These are phyloP conservation scores for Nigrospora sphaerica DNA, from an alignment of 2,329 filamentous ascomycete genomes.

Conservation along the genomic window DNA sequence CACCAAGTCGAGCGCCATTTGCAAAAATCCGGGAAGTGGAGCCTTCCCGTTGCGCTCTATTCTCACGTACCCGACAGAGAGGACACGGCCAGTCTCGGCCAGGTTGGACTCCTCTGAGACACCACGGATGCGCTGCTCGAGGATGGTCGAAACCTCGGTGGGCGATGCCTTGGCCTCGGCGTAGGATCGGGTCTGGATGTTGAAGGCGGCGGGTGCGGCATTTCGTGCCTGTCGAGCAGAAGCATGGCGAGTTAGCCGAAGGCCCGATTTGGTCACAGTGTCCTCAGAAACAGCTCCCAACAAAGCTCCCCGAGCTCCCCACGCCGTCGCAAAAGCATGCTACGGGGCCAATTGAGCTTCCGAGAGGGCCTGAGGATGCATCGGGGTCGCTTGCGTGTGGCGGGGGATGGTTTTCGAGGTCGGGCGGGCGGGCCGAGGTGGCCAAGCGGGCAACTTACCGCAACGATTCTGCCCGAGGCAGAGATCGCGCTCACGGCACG, in stretches of 20 bases:
- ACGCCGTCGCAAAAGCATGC: slow-evolving; percentile 15
- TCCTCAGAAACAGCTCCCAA: slow-evolving; percentile 21
- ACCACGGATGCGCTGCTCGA: slow-evolving; percentile 98
- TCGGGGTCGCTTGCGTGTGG: slow-evolving; percentile 28
- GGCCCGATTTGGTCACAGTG: slow-evolving; percentile 1
- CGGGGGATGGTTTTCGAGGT: slow-evolving; percentile 38
- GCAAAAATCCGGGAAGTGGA: too few relatives aligned
- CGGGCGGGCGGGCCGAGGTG: slow-evolving; percentile 23
- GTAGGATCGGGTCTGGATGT: slow-evolving; percentile 77
- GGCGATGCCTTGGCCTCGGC: slow-evolving; percentile 92
- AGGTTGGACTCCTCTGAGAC: slow-evolving; percentile 94
- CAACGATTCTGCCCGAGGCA: slow-evolving; percentile 83
- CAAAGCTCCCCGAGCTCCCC: slow-evolving; percentile 30
- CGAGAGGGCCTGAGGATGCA: slow-evolving; percentile 17
- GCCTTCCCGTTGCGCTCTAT: neutral
- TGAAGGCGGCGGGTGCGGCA: slow-evolving; percentile 72
- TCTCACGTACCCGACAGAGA: slow-evolving; percentile 89
- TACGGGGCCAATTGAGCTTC: slow-evolving; percentile 33
- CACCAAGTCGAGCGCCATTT: too few relatives aligned
- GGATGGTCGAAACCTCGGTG: slow-evolving; percentile 98
- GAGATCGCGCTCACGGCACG: slow-evolving; percentile 91
- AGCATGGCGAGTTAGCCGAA: slow-evolving; percentile 31
- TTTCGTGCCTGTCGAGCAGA: slow-evolving; percentile 64
- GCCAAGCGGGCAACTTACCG: slow-evolving; percentile 66
- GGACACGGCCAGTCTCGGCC: slow-evolving; percentile 96